Conservation (phyloP, 441 rosid species). For the Hura crepitans region DNA sequence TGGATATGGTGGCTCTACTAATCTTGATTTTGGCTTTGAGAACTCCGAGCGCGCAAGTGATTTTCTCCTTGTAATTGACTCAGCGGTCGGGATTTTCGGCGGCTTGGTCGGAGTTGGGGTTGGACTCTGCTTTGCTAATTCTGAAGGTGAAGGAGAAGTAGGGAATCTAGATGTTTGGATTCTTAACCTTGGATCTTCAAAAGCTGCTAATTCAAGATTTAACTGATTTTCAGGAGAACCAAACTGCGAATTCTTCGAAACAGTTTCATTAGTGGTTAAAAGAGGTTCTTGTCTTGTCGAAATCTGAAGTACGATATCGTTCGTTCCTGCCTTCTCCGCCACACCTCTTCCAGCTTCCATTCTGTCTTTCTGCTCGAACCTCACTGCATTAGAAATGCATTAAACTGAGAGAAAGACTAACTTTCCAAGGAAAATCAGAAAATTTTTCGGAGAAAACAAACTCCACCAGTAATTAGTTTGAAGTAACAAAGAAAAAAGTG, state of each 20-base stretch:
- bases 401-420: not conserved
- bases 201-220: constrained; percentile 17
- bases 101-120: constrained; percentile 29
- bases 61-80: constrained; percentile 25
- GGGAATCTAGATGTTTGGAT: constrained; percentile 14
- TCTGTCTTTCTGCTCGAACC: not conserved
- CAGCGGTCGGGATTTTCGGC: constrained; percentile 27
- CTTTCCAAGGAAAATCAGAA: not conserved
- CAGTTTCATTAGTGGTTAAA: not conserved
- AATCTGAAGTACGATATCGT: constrained; percentile 43
- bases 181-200: constrained; percentile 13
- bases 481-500: too few relatives aligned
- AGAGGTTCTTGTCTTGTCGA: constrained; percentile 18
- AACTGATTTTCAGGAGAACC: constrained; percentile 22
- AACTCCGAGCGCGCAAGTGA: constrained; percentile 35
- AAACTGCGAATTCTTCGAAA: constrained; percentile 7
- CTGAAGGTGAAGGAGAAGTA: constrained; percentile 25
- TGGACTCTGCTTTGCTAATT: constrained; percentile 18
- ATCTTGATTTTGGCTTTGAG: constrained; percentile 51
- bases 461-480: not conserved
- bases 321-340: constrained; percentile 31
- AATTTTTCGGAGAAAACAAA: not conserved
- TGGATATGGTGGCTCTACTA: constrained; percentile 38
- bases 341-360: constrained; percentile 28
- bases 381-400: not conserved